A percentile compares a stretch with the other conserved stretches of the same genome.
Evolutionary conservation across 176 grass and related monocot species (phyloP).

Genomic region (Ensete ventricosum): DNA sequence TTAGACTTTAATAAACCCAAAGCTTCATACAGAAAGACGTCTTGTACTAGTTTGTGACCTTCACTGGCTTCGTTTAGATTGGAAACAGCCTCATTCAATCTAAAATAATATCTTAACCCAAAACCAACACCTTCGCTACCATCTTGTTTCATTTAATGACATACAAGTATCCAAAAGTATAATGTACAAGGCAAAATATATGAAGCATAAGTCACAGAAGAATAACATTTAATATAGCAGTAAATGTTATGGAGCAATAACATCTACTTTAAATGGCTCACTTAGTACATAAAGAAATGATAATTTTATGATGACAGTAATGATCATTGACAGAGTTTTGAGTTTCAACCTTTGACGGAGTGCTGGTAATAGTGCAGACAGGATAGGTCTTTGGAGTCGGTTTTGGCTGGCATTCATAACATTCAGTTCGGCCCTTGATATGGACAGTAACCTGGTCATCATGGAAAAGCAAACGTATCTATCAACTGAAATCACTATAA

Average conservation of each 20-base stretch:
- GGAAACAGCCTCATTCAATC: neutral
- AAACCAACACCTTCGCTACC: neutral
- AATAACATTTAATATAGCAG: neutral
- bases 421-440: conserved; percentile 94
- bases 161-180: neutral
- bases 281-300: neutral
- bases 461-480: conserved; percentile 3
- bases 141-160: neutral
- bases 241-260: neutral
- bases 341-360: conserved; percentile 77
- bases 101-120: no score
- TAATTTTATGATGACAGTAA: neutral
- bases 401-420: conserved; percentile 97
- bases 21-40: neutral
- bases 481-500: neutral
- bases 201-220: neutral
- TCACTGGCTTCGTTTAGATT: neutral
- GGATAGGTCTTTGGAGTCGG: conserved; percentile 84
- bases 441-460: conserved; percentile 84
- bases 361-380: conserved; percentile 98
- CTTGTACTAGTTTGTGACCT: neutral
- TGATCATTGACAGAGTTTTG: neutral
- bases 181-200: neutral
- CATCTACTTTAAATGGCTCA: neutral
- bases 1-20: neutral